These are phyloP conservation scores for Aphanomyces euteiches DNA, from an alignment of 352 stramenopile species.

Conservation along the genomic window DNA sequence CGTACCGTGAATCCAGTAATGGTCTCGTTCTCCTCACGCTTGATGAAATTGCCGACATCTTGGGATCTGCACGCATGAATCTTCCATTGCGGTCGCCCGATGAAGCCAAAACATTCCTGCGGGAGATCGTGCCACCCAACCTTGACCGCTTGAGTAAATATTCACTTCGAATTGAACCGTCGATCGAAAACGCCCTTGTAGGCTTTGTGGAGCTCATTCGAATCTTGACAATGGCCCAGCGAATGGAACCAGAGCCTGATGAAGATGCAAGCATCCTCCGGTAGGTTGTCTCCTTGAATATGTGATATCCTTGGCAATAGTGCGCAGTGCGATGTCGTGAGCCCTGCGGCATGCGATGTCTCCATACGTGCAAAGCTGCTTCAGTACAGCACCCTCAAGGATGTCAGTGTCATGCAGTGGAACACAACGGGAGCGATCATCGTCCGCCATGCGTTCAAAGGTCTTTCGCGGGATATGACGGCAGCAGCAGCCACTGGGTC, in stretches of 20 bases:
- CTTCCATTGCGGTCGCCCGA: conserved; percentile 47
- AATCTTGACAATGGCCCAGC: conserved; percentile 45
- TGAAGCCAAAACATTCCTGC: conserved; percentile 39
- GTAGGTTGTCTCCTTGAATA: not conserved
- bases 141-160: conserved; percentile 16
- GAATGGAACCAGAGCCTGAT: conserved; percentile 33
- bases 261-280: not conserved
- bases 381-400: conserved; percentile 50
- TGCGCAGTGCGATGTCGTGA: not conserved
- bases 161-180: not conserved
- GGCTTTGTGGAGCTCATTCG: conserved; percentile 63
- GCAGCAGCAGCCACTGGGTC: conserved; percentile 63
- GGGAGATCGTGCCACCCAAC: conserved; percentile 47
- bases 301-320: not conserved
- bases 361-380: conserved; percentile 56
- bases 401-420: conserved; percentile 49
- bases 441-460: conserved; percentile 72
- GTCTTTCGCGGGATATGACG: conserved; percentile 58
- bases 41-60: conserved; percentile 56
- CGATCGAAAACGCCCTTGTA: conserved; percentile 43
- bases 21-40: conserved; percentile 58
- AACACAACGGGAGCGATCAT: conserved; percentile 62
- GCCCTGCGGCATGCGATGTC: conserved; percentile 16
- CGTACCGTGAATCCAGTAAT: conserved; percentile 37
- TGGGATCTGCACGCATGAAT: conserved; percentile 56